Percentiles rank a stretch among this genome's conserved stretches.
These are phyloP conservation scores for Cladosporium sp. DNA, from an alignment of 2,329 filamentous ascomycete genomes.

Conservation along the genomic window DNA sequence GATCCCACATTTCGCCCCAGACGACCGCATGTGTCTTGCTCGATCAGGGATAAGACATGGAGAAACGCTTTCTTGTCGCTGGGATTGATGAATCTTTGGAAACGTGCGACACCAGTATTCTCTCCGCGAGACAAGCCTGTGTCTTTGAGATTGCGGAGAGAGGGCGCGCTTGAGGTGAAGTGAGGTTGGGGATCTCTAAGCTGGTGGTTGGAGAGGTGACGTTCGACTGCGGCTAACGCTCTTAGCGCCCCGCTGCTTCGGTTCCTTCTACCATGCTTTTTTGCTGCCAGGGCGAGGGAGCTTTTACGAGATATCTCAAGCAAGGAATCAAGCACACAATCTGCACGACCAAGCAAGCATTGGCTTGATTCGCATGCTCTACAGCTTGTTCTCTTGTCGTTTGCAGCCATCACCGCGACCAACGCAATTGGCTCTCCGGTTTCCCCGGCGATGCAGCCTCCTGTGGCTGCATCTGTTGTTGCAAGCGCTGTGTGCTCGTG, in stretches of 20 bases:
- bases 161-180: background rate
- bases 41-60: conserved; percentile 10
- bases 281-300: conserved; percentile 2
- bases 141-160: no score
- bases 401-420: background rate
- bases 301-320: conserved; percentile 4
- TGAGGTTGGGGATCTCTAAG: conserved; percentile 8
- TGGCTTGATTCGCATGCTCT: background rate
- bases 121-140: no score
- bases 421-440: background rate
- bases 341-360: background rate
- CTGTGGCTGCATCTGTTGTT: background rate
- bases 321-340: conserved; percentile 9
- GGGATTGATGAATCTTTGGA: background rate
- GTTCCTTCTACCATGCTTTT: conserved; percentile 1
- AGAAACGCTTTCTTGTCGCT: conserved; percentile 1
- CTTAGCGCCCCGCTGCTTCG: conserved; percentile 8
- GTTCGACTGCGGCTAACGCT: conserved; percentile 7
- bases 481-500: conserved; percentile 1
- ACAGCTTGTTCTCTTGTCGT: background rate
- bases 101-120: background rate
- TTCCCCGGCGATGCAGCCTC: conserved; percentile 3
- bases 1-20: conserved; percentile 1
- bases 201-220: conserved; percentile 10
- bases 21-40: conserved; percentile 4